Evolutionary conservation across 805 yeast species (phyloP), one percentile per base, ranked within the genome.

Genomic region (Candida insectorum): DNA sequence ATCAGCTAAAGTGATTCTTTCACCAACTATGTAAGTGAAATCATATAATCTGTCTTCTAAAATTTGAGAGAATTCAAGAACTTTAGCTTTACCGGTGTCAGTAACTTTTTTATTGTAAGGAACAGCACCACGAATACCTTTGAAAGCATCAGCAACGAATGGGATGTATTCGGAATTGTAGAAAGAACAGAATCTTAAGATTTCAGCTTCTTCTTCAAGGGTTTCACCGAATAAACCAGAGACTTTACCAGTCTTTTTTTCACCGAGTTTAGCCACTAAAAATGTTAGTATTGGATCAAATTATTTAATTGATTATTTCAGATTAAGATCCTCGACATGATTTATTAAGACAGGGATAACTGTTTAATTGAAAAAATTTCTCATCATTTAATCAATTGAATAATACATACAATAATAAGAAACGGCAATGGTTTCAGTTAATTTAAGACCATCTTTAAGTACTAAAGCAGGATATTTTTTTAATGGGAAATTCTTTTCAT

Each of bases 261-360:
- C 77, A 44, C 66, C 69, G 44, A 71, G 58, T 40, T 71, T 63
- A 38, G 65, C 54, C 51, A 75, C 79, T 75, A 49, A 20, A 38
- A 46, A 21, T 20, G 51, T 47, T 51, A 44, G 54, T 49, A 44
- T 40, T 39, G n/a, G n/a, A n/a, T n/a, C n/a, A n/a, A n/a, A n/a
- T n/a, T n/a, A n/a, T n/a, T n/a, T 14, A 8, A 24, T 24, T 24
- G 7, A 24, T 28, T 14, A 18, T 56, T 58, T 77, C 82, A 77
- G 82, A 72, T 45, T 69, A 40, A 61, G 44, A 62, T 60, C 69
- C 81, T 80, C 85, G 85, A 79, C 85, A 80, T 73, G 55, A 57
- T 77, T 44, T 77, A 60, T 80, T 80, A 79, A 80, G 86, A 80
- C 86, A 80, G 86, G 86, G 86, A 80, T 80, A 80, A 80, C 86